Conservation (phyloP, 1,284 basidiomycete genomes). For the Ustilago nuda region DNA sequence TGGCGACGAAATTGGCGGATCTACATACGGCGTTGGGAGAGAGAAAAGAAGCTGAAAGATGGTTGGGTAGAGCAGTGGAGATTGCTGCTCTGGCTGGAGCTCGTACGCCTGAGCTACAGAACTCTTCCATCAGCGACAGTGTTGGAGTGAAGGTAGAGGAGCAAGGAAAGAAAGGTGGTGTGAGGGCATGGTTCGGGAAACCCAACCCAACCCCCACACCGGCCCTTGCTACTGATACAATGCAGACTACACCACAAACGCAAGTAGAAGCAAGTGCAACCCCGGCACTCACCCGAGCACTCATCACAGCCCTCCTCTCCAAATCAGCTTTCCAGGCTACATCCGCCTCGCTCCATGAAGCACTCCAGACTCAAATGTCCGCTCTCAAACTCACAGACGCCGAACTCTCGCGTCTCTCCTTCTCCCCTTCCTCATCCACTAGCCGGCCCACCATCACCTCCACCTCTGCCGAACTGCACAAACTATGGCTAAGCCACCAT, state of each 20-base stretch:
- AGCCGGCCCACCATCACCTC: not conserved
- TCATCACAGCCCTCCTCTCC: constrained; percentile 51
- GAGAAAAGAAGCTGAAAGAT: constrained; percentile 43
- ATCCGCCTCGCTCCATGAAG: constrained; percentile 29
- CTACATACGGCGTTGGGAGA: constrained; percentile 37
- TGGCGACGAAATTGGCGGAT: constrained; percentile 61
- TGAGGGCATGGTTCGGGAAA: constrained; percentile 22
- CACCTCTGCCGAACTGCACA: constrained; percentile 40
- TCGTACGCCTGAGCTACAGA: not conserved
- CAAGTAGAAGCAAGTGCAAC: constrained; percentile 1
- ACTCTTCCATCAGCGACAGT: not conserved
- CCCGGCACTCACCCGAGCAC: constrained; percentile 47
- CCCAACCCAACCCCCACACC: constrained; percentile 2
- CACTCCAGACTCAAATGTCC: constrained; percentile 53
- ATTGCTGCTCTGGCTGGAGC: constrained; percentile 35
- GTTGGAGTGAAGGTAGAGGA: not conserved
- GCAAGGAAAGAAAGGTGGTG: not conserved
- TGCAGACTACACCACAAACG: not conserved
- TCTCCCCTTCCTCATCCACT: not conserved
- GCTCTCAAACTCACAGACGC: constrained; percentile 42
- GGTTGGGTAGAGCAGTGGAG: constrained; percentile 47
- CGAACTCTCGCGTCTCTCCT: constrained; percentile 34
- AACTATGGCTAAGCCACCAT: constrained; percentile 52
- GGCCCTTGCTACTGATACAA: not conserved
- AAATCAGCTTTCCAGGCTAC: constrained; percentile 55